phyloP scores from a whole-genome alignment of 257 asterid species.

The Oldenlandia corymbosa region DNA sequence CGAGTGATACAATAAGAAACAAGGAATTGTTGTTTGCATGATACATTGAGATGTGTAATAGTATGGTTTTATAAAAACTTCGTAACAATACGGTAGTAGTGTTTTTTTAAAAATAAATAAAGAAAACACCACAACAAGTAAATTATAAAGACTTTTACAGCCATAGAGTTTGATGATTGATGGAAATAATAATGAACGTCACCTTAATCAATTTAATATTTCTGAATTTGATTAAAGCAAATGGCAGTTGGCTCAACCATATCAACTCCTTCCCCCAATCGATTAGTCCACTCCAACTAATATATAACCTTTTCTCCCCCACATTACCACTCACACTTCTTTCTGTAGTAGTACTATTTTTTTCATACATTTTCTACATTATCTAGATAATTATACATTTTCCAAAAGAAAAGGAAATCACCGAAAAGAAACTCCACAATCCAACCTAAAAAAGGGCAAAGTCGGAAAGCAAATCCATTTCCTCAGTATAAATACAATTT shows the following conservation, averaged over 20 bases:
- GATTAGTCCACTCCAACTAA: constrained; percentile 18
- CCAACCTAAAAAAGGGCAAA: constrained; percentile 12
- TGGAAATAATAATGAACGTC: background rate
- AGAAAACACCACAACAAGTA: too few species aligned
- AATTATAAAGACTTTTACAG: background rate
- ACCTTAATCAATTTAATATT: background rate
- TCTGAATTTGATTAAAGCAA: background rate
- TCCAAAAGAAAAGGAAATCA: too few species aligned
- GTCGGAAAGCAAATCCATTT: constrained; percentile 15
- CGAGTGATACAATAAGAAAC: too few species aligned
- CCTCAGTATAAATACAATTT: background rate
- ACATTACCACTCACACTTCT: background rate
- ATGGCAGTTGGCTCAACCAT: constrained; percentile 18
- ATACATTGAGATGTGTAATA: too few species aligned
- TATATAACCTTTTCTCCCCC: background rate
- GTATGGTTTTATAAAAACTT: too few species aligned
- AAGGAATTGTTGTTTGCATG: too few species aligned
- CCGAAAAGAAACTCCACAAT: background rate
- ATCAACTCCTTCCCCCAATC: constrained; percentile 8
- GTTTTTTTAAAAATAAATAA: too few species aligned
- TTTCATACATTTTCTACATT: too few species aligned
- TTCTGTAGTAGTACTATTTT: background rate
- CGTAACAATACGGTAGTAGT: too few species aligned
- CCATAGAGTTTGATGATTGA: background rate
- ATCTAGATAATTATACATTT: too few species aligned